phyloP scores from a whole-genome alignment of 495 filamentous ascomycete species.

The Chaetomium cochliodes region DNA sequence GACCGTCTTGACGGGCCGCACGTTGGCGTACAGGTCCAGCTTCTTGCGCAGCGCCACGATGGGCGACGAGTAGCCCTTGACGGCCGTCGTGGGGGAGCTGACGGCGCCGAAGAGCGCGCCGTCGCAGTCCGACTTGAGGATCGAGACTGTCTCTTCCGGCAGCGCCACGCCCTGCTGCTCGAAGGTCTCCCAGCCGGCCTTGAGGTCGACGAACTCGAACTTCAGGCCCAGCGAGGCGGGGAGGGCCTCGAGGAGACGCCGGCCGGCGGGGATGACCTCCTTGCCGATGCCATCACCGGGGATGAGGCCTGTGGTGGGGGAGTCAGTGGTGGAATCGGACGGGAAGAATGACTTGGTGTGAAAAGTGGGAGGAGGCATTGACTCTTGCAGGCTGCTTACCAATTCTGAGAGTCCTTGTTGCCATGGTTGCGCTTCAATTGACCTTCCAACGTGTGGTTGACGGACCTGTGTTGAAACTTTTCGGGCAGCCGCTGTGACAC shows the following conservation, averaged over 20 bases:
- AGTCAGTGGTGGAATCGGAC: constrained; percentile 7
- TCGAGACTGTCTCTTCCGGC: constrained; percentile 84
- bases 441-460: constrained; percentile 13
- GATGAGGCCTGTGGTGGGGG: constrained; percentile 68
- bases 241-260: constrained; percentile 84
- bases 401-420: constrained; percentile 59
- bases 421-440: constrained; percentile 45
- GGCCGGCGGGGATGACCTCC: constrained; percentile 96
- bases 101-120: constrained; percentile 97
- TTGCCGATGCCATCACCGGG: constrained; percentile 97
- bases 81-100: constrained; percentile 82
- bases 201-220: constrained; percentile 89
- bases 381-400: constrained; percentile 42
- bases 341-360: background rate
- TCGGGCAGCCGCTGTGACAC: background rate
- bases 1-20: constrained; percentile 91
- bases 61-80: constrained; percentile 92
- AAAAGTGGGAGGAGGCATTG: background rate
- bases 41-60: constrained; percentile 96
- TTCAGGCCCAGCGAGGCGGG: constrained; percentile 78
- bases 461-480: constrained; percentile 3
- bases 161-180: constrained; percentile 81
- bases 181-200: constrained; percentile 92
- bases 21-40: constrained; percentile 94
- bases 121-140: constrained; percentile 84